Percentiles rank a stretch among this genome's conserved stretches.
phyloP scores from a whole-genome alignment of 2,329 filamentous ascomycete species.

The Pyricularia sp. region DNA sequence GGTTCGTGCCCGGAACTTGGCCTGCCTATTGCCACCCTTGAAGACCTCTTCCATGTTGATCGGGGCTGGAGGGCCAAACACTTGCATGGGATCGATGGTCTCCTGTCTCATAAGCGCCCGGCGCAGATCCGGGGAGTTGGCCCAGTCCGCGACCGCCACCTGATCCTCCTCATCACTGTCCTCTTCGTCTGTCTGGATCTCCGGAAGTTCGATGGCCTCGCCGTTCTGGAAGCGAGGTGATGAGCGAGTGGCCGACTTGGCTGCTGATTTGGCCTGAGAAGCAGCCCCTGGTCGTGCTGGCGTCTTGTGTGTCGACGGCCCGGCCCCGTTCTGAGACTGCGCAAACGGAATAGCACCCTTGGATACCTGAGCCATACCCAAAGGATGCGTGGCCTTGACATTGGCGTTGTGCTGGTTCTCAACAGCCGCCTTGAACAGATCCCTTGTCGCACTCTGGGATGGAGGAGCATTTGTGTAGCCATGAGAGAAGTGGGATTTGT shows the following conservation, averaged over 20 bases:
- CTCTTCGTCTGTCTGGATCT: constrained; percentile 92
- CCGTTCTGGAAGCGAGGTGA: constrained; percentile 84
- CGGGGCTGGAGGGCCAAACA: constrained; percentile 83
- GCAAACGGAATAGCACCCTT: constrained; percentile 89
- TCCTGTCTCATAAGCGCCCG: constrained; percentile 73
- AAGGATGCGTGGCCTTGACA: constrained; percentile 54
- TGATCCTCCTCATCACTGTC: constrained; percentile 51
- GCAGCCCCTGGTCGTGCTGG: constrained; percentile 46
- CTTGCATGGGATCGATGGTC: constrained; percentile 68
- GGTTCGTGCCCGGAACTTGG: constrained; percentile 82
- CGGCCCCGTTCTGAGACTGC: constrained; percentile 48
- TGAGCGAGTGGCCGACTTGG: constrained; percentile 53
- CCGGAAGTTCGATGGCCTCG: constrained; percentile 83
- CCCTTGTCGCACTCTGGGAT: constrained; percentile 41
- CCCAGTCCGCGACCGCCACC: constrained; percentile 64
- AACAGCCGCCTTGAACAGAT: constrained; percentile 57
- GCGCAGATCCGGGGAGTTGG: constrained; percentile 75
- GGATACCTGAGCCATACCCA: constrained; percentile 81
- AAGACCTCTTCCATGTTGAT: constrained; percentile 97
- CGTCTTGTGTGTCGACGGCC: constrained; percentile 47
- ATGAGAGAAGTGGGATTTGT: constrained; percentile 48
- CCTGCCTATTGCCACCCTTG: constrained; percentile 75
- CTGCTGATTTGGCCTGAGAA: constrained; percentile 16
- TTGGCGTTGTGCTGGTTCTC: constrained; percentile 56
- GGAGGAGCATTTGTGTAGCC: constrained; percentile 42